These are phyloP conservation scores for Pseudomassariella vexata DNA, from an alignment of 2,329 filamentous ascomycete genomes.

Conservation along the genomic window DNA sequence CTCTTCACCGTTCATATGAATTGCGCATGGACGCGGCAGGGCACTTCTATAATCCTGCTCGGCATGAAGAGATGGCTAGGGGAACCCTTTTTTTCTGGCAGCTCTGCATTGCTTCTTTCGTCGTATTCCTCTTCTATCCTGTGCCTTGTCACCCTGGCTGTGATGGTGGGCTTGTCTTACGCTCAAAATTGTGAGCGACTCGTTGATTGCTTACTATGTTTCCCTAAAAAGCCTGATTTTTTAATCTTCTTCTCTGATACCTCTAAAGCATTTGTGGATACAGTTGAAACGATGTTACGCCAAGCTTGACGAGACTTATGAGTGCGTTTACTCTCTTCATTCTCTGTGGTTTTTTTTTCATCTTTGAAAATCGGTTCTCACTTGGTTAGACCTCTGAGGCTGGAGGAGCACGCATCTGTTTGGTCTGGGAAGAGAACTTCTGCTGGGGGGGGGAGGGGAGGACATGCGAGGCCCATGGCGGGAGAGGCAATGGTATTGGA, in stretches of 20 bases:
- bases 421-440: too few species aligned
- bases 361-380: too few species aligned
- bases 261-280: slow-evolving; percentile 25
- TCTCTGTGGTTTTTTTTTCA: too few species aligned
- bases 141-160: slow-evolving; percentile 16
- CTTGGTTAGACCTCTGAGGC: too few species aligned
- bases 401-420: too few species aligned
- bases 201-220: too few species aligned
- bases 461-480: too few species aligned
- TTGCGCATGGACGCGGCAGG: slow-evolving; percentile 1
- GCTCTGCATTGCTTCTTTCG: slow-evolving; percentile 21
- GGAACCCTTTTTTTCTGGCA: slow-evolving; percentile 20
- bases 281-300: slow-evolving; percentile 19
- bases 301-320: slow-evolving; percentile 14
- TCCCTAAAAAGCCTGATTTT: slow-evolving; percentile 7
- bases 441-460: too few species aligned
- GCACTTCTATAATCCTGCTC: slow-evolving; percentile 8
- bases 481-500: too few species aligned
- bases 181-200: slow-evolving; percentile 4
- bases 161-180: slow-evolving; percentile 16
- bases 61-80: too few species aligned
- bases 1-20: slow-evolving; percentile 2
- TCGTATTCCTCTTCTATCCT: slow-evolving; percentile 19
- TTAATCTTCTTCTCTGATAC: slow-evolving; percentile 25
- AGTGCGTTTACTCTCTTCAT: too few species aligned